These are phyloP conservation scores for Monilinia laxa DNA, from an alignment of 2,329 filamentous ascomycete genomes.

Conservation along the genomic window DNA sequence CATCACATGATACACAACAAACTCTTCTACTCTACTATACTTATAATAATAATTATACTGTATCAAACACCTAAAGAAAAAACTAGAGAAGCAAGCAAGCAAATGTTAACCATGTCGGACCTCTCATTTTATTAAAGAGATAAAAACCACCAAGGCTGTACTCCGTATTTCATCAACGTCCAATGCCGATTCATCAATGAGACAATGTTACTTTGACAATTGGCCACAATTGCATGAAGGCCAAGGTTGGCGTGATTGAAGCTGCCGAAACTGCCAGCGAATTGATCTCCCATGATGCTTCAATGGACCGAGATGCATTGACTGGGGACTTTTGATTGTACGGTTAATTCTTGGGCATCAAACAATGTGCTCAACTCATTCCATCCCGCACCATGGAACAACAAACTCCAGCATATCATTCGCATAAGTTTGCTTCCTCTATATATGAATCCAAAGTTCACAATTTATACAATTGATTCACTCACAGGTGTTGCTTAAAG, in stretches of 20 bases:
- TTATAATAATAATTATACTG: no score
- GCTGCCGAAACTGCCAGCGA: conserved; percentile 10
- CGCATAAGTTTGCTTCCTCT: background rate
- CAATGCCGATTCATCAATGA: background rate
- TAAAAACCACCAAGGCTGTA: background rate
- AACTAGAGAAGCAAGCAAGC: background rate
- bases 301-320: conserved; percentile 15
- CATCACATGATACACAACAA: no score
- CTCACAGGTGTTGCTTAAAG: background rate
- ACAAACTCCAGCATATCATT: background rate
- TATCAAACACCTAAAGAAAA: no score
- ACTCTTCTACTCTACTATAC: no score
- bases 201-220: conserved; percentile 9
- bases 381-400: background rate
- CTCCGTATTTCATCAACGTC: background rate
- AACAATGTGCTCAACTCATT: background rate
- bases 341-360: conserved; percentile 13
- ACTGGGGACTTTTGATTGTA: conserved; percentile 1
- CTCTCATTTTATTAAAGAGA: background rate
- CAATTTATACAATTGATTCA: background rate
- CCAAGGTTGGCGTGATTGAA: conserved; percentile 15
- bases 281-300: background rate
- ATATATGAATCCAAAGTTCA: background rate
- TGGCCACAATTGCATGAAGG: conserved; percentile 2
- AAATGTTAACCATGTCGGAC: background rate